These are phyloP conservation scores for Saccharomycopsis hybrid DNA, from an alignment of 1,139 yeast genomes.

Conservation along the genomic window DNA sequence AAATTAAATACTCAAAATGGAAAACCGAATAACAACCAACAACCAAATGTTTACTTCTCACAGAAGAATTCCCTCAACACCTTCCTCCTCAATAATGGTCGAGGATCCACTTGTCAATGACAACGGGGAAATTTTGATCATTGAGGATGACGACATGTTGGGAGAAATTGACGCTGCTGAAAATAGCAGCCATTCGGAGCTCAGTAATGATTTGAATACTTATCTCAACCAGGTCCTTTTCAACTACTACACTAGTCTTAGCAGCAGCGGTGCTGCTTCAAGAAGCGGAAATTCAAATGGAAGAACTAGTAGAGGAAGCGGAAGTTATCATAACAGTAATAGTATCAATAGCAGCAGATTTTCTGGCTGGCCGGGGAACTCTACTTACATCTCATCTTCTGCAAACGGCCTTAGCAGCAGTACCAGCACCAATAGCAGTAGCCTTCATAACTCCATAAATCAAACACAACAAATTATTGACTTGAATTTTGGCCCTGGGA, in stretches of 20 bases:
- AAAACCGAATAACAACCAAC: too few relatives aligned
- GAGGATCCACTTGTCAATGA: too few relatives aligned
- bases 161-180: constrained; percentile 1
- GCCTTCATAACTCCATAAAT: constrained; percentile 1
- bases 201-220: constrained; percentile 7
- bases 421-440: not conserved
- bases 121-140: not conserved
- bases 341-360: too few relatives aligned
- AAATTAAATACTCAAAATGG: too few relatives aligned
- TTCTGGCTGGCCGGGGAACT: too few relatives aligned
- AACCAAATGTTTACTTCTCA: too few relatives aligned
- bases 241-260: not conserved
- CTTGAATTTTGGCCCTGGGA: constrained; percentile 4
- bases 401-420: not conserved
- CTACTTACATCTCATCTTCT: too few relatives aligned
- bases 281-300: too few relatives aligned
- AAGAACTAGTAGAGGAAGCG: too few relatives aligned
- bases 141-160: constrained; percentile 3
- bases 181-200: constrained; percentile 13
- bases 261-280: too few relatives aligned
- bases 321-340: not conserved
- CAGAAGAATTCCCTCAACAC: too few relatives aligned
- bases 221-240: constrained; percentile 10
- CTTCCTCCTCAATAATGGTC: too few relatives aligned
- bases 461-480: constrained; percentile 10